Evolutionary conservation across 2,329 filamentous ascomycete genomes (phyloP).

Genomic region (Clonostachys chloroleuca): DNA sequence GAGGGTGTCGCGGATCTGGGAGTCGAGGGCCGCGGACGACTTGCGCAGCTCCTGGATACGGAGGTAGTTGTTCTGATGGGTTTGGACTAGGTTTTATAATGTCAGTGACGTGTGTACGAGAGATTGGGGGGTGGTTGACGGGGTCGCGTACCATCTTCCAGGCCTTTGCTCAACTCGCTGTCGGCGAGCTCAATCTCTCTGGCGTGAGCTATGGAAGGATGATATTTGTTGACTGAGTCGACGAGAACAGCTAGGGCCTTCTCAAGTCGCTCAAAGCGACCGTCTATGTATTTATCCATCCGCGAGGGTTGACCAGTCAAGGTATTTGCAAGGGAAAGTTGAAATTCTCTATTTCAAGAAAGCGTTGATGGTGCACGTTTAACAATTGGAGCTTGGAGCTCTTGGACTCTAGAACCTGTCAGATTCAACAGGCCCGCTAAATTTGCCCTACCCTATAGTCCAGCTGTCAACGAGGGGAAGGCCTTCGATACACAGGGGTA

Average conservation of each 20-base stretch:
- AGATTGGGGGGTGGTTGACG: neutral
- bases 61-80: conserved; percentile 70
- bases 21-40: conserved; percentile 61
- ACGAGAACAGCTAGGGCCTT: conserved; percentile 65
- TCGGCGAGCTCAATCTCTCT: conserved; percentile 69
- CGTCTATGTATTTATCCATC: conserved; percentile 62
- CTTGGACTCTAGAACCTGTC: too few relatives aligned
- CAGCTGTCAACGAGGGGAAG: too few relatives aligned
- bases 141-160: conserved; percentile 53
- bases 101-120: neutral
- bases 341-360: too few relatives aligned
- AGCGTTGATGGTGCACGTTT: too few relatives aligned
- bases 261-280: conserved; percentile 62
- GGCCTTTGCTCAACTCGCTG: conserved; percentile 57
- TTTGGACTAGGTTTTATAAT: conserved; percentile 48
- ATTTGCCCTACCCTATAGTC: too few relatives aligned
- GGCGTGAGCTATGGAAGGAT: conserved; percentile 65
- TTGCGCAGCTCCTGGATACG: conserved; percentile 66
- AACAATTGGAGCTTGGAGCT: too few relatives aligned
- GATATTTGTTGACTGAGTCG: conserved; percentile 78
- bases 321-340: too few relatives aligned
- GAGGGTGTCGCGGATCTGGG: conserved; percentile 68
- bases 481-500: too few relatives aligned
- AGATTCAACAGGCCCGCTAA: too few relatives aligned
- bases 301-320: neutral